Evolutionary conservation across 257 asterid genomes (phyloP).

Genomic region (Verbascum thapsus): DNA sequence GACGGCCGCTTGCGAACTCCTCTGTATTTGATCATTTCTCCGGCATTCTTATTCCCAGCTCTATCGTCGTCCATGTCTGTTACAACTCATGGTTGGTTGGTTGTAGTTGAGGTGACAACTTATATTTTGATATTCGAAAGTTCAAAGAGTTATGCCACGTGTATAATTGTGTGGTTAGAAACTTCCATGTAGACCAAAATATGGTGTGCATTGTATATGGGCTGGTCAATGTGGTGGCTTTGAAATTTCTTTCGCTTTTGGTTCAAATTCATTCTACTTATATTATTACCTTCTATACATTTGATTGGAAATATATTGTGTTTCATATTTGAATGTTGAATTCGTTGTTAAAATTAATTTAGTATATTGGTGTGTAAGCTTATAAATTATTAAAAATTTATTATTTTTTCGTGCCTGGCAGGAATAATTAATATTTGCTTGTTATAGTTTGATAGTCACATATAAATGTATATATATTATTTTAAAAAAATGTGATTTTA

Average conservation of each 20-base stretch:
- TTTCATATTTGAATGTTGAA: too few species aligned
- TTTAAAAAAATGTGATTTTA: too few species aligned
- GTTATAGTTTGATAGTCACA: too few species aligned
- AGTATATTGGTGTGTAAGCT: too few species aligned
- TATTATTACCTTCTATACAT: not conserved
- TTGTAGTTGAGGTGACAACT: constrained; percentile 17
- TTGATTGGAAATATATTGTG: not conserved
- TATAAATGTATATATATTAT: too few species aligned
- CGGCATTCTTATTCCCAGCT: constrained; percentile 4
- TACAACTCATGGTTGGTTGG: not conserved
- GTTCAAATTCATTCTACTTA: not conserved
- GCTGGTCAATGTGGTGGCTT: constrained; percentile 45
- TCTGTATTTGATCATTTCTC: constrained; percentile 43
- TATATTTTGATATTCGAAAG: constrained; percentile 17
- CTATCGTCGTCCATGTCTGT: constrained; percentile 20
- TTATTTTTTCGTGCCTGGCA: too few species aligned
- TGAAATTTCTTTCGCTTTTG: constrained; percentile 21
- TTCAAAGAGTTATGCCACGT: constrained; percentile 30
- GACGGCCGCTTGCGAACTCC: constrained; percentile 54
- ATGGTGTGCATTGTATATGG: constrained; percentile 29
- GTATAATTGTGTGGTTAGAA: constrained; percentile 20
- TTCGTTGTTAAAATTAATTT: too few species aligned
- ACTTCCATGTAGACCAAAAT: constrained; percentile 25
- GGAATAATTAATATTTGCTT: too few species aligned
- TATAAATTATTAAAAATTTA: too few species aligned